phyloP scores from a whole-genome alignment of 2,329 filamentous ascomycete genomes.

The Ophiobolus disseminans region DNA sequence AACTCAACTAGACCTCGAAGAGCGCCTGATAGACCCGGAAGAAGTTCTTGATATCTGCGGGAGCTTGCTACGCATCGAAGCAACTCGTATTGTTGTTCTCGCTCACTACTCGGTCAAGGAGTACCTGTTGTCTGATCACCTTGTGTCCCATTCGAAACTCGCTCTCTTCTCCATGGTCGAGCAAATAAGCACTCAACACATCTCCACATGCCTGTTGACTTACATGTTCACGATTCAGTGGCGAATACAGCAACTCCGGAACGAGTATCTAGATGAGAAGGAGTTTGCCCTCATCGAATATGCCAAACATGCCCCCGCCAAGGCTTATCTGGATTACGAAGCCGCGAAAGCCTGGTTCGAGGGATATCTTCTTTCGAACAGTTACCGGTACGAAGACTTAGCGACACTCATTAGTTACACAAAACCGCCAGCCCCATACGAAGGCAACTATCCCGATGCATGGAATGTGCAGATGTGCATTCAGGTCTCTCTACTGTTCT shows the following conservation, averaged over 20 bases:
- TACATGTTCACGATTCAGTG: neutral
- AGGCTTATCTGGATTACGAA: neutral
- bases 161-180: neutral
- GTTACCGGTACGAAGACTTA: neutral
- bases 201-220: neutral
- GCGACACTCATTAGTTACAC: neutral
- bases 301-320: neutral
- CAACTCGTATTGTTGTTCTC: neutral
- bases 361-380: neutral
- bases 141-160: neutral
- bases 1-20: neutral
- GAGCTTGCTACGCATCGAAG: neutral
- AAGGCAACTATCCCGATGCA: neutral
- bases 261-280: neutral
- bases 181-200: neutral
- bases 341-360: neutral
- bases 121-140: neutral
- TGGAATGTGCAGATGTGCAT: neutral
- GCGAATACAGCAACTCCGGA: neutral
- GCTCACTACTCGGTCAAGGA: slow-evolving; percentile 4
- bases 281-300: neutral
- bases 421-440: neutral
- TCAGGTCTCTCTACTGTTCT: neutral
- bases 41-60: slow-evolving; percentile 1
- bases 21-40: neutral